phyloP scores from a whole-genome alignment of 176 grass and related monocot genomes.

The Rhynchospora breviuscula region DNA sequence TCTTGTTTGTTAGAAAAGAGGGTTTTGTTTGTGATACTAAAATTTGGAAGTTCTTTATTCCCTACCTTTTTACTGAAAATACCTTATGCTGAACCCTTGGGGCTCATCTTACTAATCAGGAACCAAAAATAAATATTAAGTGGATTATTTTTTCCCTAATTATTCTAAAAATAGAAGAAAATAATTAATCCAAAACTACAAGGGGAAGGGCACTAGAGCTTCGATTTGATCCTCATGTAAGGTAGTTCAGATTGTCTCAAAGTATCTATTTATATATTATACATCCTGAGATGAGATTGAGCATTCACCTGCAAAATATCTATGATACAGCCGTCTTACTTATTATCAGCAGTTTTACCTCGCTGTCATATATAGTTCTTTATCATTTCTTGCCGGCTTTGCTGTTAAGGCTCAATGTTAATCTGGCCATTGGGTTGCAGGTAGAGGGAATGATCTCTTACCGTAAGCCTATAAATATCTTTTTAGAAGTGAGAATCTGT shows the following conservation, averaged over 20 bases:
- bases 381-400: neutral
- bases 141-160: no score
- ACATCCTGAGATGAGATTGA: neutral
- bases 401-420: neutral
- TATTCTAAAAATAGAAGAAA: no score
- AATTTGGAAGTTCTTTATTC: neutral
- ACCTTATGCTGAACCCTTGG: neutral
- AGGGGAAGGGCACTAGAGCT: neutral
- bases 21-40: neutral
- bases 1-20: neutral
- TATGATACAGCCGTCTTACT: neutral
- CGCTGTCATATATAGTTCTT: neutral
- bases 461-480: neutral
- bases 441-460: neutral
- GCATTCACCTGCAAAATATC: neutral
- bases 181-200: neutral
- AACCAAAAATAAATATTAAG: neutral
- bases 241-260: neutral
- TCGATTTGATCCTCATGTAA: neutral
- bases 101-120: neutral
- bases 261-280: neutral
- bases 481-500: neutral
- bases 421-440: conserved; percentile 3
- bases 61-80: neutral
- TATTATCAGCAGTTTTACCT: neutral